Base-by-base conservation (phyloP, 768 basidiomycete genomes). In the Chalciporus pseudorubinellus region DNA sequence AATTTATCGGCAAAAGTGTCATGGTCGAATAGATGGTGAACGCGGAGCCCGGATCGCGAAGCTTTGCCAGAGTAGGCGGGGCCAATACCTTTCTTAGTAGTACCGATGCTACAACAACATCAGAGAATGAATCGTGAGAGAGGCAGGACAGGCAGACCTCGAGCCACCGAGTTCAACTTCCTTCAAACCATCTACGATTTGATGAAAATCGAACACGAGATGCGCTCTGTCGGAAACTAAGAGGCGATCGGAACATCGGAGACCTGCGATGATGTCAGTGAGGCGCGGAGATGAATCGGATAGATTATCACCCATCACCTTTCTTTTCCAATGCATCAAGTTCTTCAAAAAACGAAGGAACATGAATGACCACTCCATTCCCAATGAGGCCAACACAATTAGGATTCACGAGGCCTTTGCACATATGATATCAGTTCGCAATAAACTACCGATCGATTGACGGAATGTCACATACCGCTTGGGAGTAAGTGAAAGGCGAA, bases 21-120 rank as follows among this genome's bases (percentile, higher is more conserved):
- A 57, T 80, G 80, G 67, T 95, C 90, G 72, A 95, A 97, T 40
- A 99, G 80, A 72, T 99, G 97, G 73, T 99, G 97, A 1, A 99
- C 85, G 44, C 97, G 84, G 41, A 99, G 79, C 48, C 97, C 97
- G 0, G 94, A 97, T 42, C 97, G 87, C 11, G 93, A 95, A 14
- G 97, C 93, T 72, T 98, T 99, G 44, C 88, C 89, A 45, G 95
- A 97, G 77, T 99, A 99, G 12, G 97, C 89, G 69, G 97, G 97
- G 71, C 97, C 97, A 64, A 99, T 98, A 46, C 97, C 97, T 69
- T 85, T 92, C 82, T 90, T 94, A 44, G 97, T 99, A 29, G 97
- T 99, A 21, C 97, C 97, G 65, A 99, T 98, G 70, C 90, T 92
- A 61, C 14, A 16, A 31, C 48, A 42, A 46, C 22, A 33, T 49